Evolutionary conservation across 106 monocot genomes (phyloP).

Genomic region (Acanthochlamys bracteata): DNA sequence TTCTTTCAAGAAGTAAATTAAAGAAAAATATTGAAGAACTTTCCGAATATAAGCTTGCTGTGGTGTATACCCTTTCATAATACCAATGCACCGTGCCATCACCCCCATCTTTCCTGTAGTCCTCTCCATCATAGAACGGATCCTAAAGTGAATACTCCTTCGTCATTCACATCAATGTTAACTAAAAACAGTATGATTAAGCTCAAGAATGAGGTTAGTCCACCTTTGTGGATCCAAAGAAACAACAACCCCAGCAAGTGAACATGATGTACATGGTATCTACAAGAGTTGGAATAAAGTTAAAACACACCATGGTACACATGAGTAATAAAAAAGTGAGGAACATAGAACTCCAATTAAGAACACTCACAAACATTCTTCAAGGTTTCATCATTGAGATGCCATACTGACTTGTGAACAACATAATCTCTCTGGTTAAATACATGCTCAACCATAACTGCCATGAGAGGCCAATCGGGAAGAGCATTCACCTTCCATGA

Average conservation of each 20-base stretch:
- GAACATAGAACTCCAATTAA: neutral
- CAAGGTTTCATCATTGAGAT: constrained; percentile 61
- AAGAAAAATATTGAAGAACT: neutral
- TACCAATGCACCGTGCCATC: constrained; percentile 85
- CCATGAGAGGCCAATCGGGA: constrained; percentile 81
- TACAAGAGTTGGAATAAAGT: constrained; percentile 10
- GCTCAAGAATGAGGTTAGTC: neutral
- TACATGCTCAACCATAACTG: constrained; percentile 72
- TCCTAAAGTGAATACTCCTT: constrained; percentile 32
- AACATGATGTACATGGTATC: constrained; percentile 87
- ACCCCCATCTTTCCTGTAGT: constrained; percentile 78
- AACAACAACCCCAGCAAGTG: constrained; percentile 83
- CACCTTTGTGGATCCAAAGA: constrained; percentile 82
- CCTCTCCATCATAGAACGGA: constrained; percentile 84
- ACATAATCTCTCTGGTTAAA: constrained; percentile 46
- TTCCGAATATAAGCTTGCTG: neutral
- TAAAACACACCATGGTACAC: too few species aligned
- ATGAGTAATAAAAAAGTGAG: neutral
- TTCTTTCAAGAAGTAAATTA: neutral
- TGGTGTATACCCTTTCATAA: constrained; percentile 56
- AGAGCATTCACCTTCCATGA: constrained; percentile 42
- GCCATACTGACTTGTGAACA: constrained; percentile 78
- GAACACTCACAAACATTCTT: constrained; percentile 71
- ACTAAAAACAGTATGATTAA: neutral
- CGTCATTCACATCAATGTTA: neutral